Evolutionary conservation across 768 basidiomycete species (phyloP).

Genomic region (Cytidiella melzeri): DNA sequence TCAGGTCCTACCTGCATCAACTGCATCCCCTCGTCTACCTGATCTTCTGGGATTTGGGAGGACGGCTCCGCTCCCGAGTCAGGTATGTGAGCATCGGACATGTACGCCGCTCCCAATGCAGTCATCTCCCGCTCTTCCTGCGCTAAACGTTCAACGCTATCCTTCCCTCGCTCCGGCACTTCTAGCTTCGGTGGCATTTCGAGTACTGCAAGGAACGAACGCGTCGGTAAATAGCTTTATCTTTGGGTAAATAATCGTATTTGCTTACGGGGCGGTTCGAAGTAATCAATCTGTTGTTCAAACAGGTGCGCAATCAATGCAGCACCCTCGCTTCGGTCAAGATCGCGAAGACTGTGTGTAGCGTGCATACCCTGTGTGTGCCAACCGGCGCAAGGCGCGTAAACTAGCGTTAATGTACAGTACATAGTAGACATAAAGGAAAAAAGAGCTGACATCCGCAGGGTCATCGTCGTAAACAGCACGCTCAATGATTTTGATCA

Average conservation of each 20-base stretch:
- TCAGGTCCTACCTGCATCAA: slow-evolving; percentile 68
- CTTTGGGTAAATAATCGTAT: slow-evolving; percentile 7
- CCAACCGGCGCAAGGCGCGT: slow-evolving; percentile 22
- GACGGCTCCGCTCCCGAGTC: slow-evolving; percentile 71
- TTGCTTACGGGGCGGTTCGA: slow-evolving; percentile 70
- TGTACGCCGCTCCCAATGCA: slow-evolving; percentile 70
- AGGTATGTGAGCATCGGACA: slow-evolving; percentile 64
- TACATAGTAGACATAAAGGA: slow-evolving; percentile 34
- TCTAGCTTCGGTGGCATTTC: slow-evolving; percentile 59
- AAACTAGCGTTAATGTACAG: slow-evolving; percentile 45
- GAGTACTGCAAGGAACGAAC: slow-evolving; percentile 40
- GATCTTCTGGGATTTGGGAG: slow-evolving; percentile 56
- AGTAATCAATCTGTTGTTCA: slow-evolving; percentile 85
- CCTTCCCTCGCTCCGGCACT: slow-evolving; percentile 48
- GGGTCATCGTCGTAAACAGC: slow-evolving; percentile 89
- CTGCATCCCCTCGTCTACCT: slow-evolving; percentile 55
- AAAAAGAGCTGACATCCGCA: slow-evolving; percentile 69
- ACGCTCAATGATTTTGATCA: slow-evolving; percentile 74
- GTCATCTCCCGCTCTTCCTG: slow-evolving; percentile 80
- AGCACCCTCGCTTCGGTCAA: slow-evolving; percentile 84
- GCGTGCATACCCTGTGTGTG: slow-evolving; percentile 64
- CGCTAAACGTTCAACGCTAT: slow-evolving; percentile 59
- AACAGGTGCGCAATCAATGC: slow-evolving; percentile 78
- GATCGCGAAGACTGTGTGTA: slow-evolving; percentile 70
- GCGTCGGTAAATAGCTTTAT: slow-evolving; percentile 12